Evolutionary conservation across 352 stramenopile genomes (phyloP), one percentile per base, ranked within the genome.

Genomic region (Phytophthora constricta): DNA sequence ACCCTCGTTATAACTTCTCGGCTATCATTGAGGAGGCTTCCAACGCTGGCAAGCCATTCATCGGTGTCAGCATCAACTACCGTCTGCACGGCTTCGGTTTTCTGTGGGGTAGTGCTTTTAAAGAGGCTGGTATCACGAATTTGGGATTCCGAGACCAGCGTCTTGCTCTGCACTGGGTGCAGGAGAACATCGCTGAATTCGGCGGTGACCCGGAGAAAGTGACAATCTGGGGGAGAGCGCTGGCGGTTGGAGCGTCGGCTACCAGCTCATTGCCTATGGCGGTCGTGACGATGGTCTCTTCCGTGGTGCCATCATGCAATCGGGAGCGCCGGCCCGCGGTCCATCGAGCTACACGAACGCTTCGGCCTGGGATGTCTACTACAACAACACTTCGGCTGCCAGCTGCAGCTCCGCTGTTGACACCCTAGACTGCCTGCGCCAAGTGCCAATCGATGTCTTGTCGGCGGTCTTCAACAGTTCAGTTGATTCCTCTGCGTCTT

Each of bases 61-160:
- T 82, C 23, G 58, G 71, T 16, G 68, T 81, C 19, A 82, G 65
- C 22, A 42, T 78, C 8, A 82, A 82, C 72, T 82, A 82, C 48
- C 63, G 75, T 23, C 68, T 78, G 17, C 34, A 62, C 13, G 66
- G 34, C 0, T 75, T 82, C 41, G 74, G 74, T 0, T 82, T 77
- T 58, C 4, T 82, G 31, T 74, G 46, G 57, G 53, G 62, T 0
- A 61, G 34, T 1, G 55, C 34, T 5, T 73, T 70, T 3, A 47
- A 72, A n/a, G 67, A 88, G 42, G 83, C 83, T 0, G 61, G 83
- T 0, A 74, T 74, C 49, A 76, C 86, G 7, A 98, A 97, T 47
- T 89, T 91, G 46, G 88, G 86, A 0, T 56, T 97, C 20, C 79
- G 91, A 56, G 92, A 98, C 72, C 92, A 98, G 64, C 64, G 73